Conservation (phyloP, 1,139 yeast species). For the Sugiyamaella neomexicana region DNA sequence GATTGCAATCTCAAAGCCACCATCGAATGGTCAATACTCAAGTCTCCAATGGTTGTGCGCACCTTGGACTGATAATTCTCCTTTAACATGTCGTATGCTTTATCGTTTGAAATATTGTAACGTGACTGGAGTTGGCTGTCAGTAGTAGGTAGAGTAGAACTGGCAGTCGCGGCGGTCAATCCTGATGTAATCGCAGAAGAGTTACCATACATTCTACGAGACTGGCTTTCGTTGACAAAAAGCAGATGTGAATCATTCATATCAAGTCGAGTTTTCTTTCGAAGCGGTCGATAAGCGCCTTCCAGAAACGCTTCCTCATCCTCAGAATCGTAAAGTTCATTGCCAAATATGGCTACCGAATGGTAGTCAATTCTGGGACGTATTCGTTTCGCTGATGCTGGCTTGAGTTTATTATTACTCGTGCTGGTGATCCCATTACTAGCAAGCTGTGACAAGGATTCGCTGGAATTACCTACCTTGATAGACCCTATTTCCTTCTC, state of each 20-base stretch:
- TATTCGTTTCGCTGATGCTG: not conserved
- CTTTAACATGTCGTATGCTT: slow-evolving; percentile 76
- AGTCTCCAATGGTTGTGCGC: slow-evolving; percentile 87
- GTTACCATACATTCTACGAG: slow-evolving; percentile 12
- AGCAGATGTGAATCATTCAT: slow-evolving; percentile 84
- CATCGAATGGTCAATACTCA: slow-evolving; percentile 85
- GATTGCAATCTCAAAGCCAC: slow-evolving; percentile 87
- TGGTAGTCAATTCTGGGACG: slow-evolving; percentile 8
- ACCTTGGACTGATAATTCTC: slow-evolving; percentile 89
- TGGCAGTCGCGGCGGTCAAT: slow-evolving; percentile 8
- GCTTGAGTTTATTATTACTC: not conserved
- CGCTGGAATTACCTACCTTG: not conserved
- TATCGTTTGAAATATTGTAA: slow-evolving; percentile 86
- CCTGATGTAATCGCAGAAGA: not conserved
- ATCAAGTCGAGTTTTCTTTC: slow-evolving; percentile 57
- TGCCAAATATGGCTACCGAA: slow-evolving; percentile 14
- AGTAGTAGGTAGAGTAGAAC: slow-evolving; percentile 46
- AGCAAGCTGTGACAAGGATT: not conserved
- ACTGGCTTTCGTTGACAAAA: slow-evolving; percentile 52
- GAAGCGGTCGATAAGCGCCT: slow-evolving; percentile 54
- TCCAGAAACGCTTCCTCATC: slow-evolving; percentile 80
- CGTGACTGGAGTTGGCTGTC: slow-evolving; percentile 53
- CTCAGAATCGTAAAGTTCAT: slow-evolving; percentile 45
- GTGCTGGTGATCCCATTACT: not conserved
- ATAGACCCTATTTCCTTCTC: not conserved